These are phyloP conservation scores for Zygotorulaspora sp. DNA, from an alignment of 805 yeast genomes.

Conservation along the genomic window DNA sequence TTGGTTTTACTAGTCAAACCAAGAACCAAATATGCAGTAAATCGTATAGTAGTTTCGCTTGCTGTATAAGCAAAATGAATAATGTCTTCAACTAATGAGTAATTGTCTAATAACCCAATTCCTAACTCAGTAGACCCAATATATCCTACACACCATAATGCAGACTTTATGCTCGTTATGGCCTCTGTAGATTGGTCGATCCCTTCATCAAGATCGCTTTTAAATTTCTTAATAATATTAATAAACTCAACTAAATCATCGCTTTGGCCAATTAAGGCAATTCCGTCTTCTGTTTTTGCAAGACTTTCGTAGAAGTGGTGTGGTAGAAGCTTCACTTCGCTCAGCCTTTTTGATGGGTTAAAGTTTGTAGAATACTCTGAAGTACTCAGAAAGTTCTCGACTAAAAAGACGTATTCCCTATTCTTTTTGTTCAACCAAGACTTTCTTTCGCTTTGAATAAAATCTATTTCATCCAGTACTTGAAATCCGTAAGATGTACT, in stretches of 20 bases:
- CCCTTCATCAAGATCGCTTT: constrained; percentile 17
- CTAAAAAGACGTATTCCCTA: constrained; percentile 43
- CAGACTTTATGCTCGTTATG: constrained; percentile 57
- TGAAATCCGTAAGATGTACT: constrained; percentile 66
- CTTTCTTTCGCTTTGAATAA: constrained; percentile 60
- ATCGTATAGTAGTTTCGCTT: constrained; percentile 57
- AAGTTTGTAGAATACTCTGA: constrained; percentile 11
- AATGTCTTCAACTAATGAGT: constrained; percentile 50
- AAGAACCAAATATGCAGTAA: constrained; percentile 70
- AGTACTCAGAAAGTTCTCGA: constrained; percentile 41
- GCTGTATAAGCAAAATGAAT: constrained; percentile 46
- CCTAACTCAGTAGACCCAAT: constrained; percentile 73
- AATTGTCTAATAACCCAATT: constrained; percentile 51
- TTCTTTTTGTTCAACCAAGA: constrained; percentile 55
- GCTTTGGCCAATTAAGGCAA: constrained; percentile 50
- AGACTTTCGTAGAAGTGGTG: constrained; percentile 76
- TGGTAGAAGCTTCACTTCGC: constrained; percentile 37
- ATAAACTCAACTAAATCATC: constrained; percentile 43
- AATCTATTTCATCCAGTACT: constrained; percentile 54
- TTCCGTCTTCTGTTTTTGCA: constrained; percentile 77
- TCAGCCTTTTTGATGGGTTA: constrained; percentile 14
- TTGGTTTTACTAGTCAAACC: constrained; percentile 68
- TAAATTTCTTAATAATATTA: constrained; percentile 35
- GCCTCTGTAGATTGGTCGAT: constrained; percentile 30
- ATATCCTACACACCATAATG: constrained; percentile 83